A percentile compares a stretch with the other conserved stretches of the same genome.
These are phyloP conservation scores for Trichoderma oligosporum DNA, from an alignment of 2,329 filamentous ascomycete species.

Conservation along the genomic window DNA sequence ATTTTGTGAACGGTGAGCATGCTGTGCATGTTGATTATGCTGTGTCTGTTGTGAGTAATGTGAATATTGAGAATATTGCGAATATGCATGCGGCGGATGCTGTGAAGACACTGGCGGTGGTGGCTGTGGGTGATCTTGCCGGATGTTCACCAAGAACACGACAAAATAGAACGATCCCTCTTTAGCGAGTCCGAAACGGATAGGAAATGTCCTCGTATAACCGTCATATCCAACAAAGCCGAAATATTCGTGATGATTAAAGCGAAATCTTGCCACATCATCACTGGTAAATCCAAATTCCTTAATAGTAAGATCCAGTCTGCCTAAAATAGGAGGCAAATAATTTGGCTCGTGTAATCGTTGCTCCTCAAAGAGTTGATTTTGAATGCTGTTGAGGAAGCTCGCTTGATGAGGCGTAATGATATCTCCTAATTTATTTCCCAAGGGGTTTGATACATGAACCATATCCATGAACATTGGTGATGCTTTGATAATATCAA, in stretches of 20 bases:
- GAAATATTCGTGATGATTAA: constrained; percentile 54
- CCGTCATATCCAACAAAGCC: constrained; percentile 52
- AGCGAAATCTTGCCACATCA: constrained; percentile 48
- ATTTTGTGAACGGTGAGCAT: not conserved
- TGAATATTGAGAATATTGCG: constrained; percentile 21
- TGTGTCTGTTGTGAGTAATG: constrained; percentile 21
- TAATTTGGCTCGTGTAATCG: constrained; percentile 57
- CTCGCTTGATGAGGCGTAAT: constrained; percentile 50
- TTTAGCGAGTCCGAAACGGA: constrained; percentile 56
- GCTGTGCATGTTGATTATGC: not conserved
- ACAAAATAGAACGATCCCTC: constrained; percentile 61
- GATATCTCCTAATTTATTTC: constrained; percentile 53
- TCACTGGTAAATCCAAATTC: constrained; percentile 52
- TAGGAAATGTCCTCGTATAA: constrained; percentile 46
- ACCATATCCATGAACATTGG: constrained; percentile 53
- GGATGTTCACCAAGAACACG: constrained; percentile 45
- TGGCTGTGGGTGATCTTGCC: constrained; percentile 40
- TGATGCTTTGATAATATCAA: constrained; percentile 57
- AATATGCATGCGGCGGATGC: constrained; percentile 36
- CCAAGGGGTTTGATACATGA: constrained; percentile 45
- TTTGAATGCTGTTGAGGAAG: constrained; percentile 48
- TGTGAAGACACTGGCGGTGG: constrained; percentile 31
- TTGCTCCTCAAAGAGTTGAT: constrained; percentile 55
- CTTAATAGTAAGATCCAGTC: constrained; percentile 53
- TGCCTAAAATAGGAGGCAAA: constrained; percentile 59